Evolutionary conservation across 306 rosid genomes (phyloP).

Genomic region (Alnus glutinosa): DNA sequence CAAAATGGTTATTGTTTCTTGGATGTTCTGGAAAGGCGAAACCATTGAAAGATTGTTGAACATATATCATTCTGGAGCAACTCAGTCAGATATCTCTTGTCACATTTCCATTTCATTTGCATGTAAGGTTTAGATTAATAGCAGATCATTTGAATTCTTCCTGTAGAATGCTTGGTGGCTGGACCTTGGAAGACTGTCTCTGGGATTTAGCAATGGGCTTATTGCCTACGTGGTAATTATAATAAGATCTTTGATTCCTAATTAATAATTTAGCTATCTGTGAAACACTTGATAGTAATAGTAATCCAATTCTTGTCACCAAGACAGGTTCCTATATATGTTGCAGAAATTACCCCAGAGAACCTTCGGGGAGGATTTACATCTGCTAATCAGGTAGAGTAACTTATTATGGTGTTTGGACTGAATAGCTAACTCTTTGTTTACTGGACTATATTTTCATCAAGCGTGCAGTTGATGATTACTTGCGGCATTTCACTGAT

Average conservation of each 20-base stretch:
- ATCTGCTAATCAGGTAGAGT: constrained; percentile 58
- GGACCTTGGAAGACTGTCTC: constrained; percentile 68
- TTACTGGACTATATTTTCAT: background rate
- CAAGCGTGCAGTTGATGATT: constrained; percentile 56
- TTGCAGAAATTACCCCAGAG: constrained; percentile 78
- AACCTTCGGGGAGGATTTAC: constrained; percentile 71
- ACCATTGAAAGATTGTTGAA: too few relatives aligned
- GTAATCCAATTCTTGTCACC: constrained; percentile 11
- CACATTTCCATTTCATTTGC: too few relatives aligned
- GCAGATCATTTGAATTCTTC: constrained; percentile 26
- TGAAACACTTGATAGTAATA: background rate
- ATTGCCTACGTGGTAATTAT: constrained; percentile 67
- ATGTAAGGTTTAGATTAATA: background rate
- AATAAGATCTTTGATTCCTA: background rate
- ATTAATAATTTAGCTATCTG: background rate
- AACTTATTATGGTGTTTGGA: background rate
- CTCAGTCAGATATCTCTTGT: too few relatives aligned
- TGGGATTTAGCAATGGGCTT: constrained; percentile 81
- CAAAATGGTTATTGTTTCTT: too few relatives aligned
- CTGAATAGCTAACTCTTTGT: constrained; percentile 12
- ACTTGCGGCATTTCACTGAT: constrained; percentile 58
- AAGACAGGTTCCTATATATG: constrained; percentile 63
- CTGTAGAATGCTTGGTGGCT: constrained; percentile 69
- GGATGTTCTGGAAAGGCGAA: too few relatives aligned
- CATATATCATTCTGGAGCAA: too few relatives aligned